These are phyloP conservation scores for Fusarium temperatum DNA, from an alignment of 2,329 filamentous ascomycete genomes.

Conservation along the genomic window DNA sequence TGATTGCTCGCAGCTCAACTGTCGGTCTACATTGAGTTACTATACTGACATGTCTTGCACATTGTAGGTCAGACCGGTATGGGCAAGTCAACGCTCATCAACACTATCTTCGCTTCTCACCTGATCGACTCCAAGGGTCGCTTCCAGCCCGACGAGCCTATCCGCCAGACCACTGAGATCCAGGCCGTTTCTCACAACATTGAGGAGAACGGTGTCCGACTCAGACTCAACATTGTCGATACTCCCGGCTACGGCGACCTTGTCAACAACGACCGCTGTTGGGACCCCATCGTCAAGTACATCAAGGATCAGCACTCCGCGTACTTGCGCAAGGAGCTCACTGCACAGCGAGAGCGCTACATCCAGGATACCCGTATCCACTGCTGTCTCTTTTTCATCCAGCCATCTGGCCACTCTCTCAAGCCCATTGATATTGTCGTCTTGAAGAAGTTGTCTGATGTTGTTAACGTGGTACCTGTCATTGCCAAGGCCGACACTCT, in stretches of 20 bases:
- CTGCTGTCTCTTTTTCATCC: conserved; percentile 99
- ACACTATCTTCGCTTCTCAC: conserved; percentile 99
- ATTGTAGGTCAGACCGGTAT: conserved; percentile 90
- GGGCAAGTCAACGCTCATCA: conserved; percentile 98
- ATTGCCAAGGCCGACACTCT: conserved; percentile 98
- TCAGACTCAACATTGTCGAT: conserved; percentile 98
- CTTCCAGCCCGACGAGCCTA: conserved; percentile 88
- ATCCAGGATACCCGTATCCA: conserved; percentile 99
- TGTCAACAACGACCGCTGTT: conserved; percentile 99
- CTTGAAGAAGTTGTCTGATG: conserved; percentile 98
- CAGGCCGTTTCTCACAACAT: conserved; percentile 98
- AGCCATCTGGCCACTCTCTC: conserved; percentile 95
- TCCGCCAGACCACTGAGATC: conserved; percentile 96
- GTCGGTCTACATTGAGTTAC: conserved; percentile 2
- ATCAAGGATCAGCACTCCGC: conserved; percentile 99
- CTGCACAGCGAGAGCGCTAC: conserved; percentile 97
- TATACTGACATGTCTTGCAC: conserved; percentile 26
- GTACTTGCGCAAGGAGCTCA: conserved; percentile 99
- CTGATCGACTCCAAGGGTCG: conserved; percentile 99
- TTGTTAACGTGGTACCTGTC: conserved; percentile 98
- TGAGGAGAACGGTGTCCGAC: conserved; percentile 98
- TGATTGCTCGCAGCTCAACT: conserved; percentile 23
- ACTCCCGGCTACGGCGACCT: conserved; percentile 98
- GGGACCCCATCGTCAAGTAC: conserved; percentile 99
- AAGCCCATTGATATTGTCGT: conserved; percentile 99